Evolutionary conservation across 768 basidiomycete genomes (phyloP), one percentile per base, ranked within the genome.

Genomic region (Floccularia luteovirens): DNA sequence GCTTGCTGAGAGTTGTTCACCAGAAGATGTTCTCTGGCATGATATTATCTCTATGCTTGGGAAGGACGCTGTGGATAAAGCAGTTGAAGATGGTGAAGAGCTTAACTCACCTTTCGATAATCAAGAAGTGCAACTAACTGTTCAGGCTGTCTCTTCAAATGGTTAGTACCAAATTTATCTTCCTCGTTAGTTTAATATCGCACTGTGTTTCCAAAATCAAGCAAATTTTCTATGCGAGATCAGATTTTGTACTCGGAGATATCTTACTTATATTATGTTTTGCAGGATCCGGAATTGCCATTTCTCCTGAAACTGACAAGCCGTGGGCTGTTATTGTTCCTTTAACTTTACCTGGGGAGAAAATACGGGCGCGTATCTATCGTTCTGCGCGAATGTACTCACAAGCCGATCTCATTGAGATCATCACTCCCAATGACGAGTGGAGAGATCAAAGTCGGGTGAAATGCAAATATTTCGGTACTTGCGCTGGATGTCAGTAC

Each of bases 401-500:
- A 4, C 69, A 76, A 41, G 90, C 81, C 4, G 87, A 91, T 49
- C 68, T 91, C 1, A 27, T 94, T 4, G 67, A 74, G 34, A 66
- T 92, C 20, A 43, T 84, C 24, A 60, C 58, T 1, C 75, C 81
- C n/a, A 91, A 85, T 55, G 44, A 55, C 0, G 72, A 70, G 27
- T 60, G 85, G 41, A 66, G 92, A 38, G 87, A 91, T 48, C 66
- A 76, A 48, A 67, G 58, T 21, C 64, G 75, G 17, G 73, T 87
- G 0, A 66, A 70, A 45, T 98, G 94, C 63, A 75, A 78, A 45
- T 92, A 98, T 56, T 98, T 96, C 64, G 85, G 85, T 0, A 66
- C 63, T 27, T 98, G 93, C 59, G 88, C 77, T 0, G 94, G 94
- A 1, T 99, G 94, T 56, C 94, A 98, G 59, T 90, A 91, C 56